Conservation (phyloP, 306 rosid genomes). For the Dryas drummondii region DNA sequence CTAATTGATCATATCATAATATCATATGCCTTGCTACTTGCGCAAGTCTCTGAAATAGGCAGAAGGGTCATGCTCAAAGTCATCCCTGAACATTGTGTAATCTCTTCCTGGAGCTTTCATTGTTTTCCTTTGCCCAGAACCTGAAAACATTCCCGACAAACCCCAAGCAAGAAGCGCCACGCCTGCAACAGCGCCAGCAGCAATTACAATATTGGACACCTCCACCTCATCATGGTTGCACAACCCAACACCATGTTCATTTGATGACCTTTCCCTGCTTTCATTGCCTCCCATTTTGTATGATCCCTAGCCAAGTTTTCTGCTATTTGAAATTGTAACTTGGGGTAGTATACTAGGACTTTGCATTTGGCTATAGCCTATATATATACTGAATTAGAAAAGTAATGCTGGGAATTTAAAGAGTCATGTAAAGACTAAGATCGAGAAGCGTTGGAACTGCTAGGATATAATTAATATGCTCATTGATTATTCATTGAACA, state of each 20-base stretch:
- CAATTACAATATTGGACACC: background rate
- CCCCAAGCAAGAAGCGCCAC: background rate
- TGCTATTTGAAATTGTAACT: too few species aligned
- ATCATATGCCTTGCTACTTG: background rate
- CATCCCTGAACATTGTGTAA: conserved; percentile 4
- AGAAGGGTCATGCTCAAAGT: conserved; percentile 27
- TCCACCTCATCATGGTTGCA: background rate
- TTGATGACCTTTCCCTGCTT: too few species aligned
- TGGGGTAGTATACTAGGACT: too few species aligned
- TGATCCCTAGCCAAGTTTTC: too few species aligned
- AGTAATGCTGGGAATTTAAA: too few species aligned
- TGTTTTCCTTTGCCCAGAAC: background rate
- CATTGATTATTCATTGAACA: too few species aligned
- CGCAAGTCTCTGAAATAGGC: conserved; percentile 27
- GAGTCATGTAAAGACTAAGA: too few species aligned
- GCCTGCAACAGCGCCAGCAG: background rate
- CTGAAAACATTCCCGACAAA: background rate
- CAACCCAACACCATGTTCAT: background rate
- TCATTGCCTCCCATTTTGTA: background rate
- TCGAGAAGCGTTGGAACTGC: too few species aligned
- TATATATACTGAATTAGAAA: too few species aligned
- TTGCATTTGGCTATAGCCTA: too few species aligned
- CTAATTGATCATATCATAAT: too few species aligned
- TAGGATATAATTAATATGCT: too few species aligned
- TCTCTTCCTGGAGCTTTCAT: conserved; percentile 34